Base-by-base conservation (phyloP, 139 green algal species). In the Chlamydomonas eustigma region DNA sequence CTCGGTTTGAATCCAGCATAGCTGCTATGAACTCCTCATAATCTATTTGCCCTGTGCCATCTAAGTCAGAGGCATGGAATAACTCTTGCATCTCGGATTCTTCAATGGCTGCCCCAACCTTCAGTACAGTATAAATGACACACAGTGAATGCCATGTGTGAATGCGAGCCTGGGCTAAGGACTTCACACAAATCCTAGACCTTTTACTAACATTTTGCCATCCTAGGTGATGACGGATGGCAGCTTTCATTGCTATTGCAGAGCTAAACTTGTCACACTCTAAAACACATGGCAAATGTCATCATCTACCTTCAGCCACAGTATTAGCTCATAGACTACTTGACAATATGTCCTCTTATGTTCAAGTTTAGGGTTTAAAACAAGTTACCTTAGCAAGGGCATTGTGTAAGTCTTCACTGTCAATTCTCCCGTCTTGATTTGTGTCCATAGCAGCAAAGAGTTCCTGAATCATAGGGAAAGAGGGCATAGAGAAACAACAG, bases 1-100 rank as follows among this genome's bases (percentile, higher is more conserved):
- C 81, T 0, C 82, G 72, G 34, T 82, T 80, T 33, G 44, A 78
- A 76, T 87, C 82, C 3, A 90, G 80, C 85, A 89, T 89, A 33
- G 81, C 82, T 1, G 85, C 85, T 6, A 90, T 87, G 76, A 90
- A 90, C 81, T 87, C 83, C 79, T 90, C 86, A 51, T 90, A 90
- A 44, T 89, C 86, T 38, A 90, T 88, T 79, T 87, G 78, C 30
- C 86, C 83, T 12, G 77, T 88, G 73, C 83, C 81, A 37, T 85
- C 78, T 31, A 87, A 82, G 78, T 90, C 82, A 1, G 75, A 81
- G 0, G 76, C 81, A 33, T 80, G 67, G 73, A 90, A 85, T 37
- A 90, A 78, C 64, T 86, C 81, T 66, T 76, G 75, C 81, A 86
- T 87, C 78, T 90, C 82, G 4, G 50, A 73, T 64, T 86, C 81